Conservation (phyloP, 805 yeast species). For the Ogataea paraovalis region DNA sequence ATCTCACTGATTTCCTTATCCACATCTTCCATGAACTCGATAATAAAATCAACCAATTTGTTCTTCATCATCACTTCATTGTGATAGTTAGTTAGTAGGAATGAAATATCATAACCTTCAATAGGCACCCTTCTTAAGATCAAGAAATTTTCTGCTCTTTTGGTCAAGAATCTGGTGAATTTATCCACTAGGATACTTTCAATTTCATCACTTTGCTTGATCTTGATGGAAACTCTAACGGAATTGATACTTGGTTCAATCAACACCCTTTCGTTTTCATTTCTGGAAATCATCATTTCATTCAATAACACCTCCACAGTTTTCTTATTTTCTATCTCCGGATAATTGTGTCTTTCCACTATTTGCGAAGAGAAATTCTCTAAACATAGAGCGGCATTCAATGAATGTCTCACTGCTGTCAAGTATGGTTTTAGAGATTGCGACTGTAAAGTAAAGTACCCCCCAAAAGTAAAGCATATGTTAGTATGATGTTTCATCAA, state of each 20-base stretch:
- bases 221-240: conserved; percentile 83
- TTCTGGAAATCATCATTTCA: conserved; percentile 86
- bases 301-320: conserved; percentile 82
- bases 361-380: conserved; percentile 93
- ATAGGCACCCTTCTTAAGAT: conserved; percentile 90
- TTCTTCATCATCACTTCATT: conserved; percentile 94
- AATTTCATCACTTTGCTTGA: conserved; percentile 97
- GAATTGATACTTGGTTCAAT: conserved; percentile 95
- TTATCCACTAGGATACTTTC: conserved; percentile 92
- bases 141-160: conserved; percentile 92
- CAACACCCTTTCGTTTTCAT: conserved; percentile 86
- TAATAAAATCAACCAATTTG: conserved; percentile 92
- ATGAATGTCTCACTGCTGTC: conserved; percentile 87
- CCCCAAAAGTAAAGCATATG: not conserved
- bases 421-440: conserved; percentile 96
- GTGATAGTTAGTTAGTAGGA: conserved; percentile 88
- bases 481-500: not conserved
- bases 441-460: conserved; percentile 57
- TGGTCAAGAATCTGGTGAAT: conserved; percentile 88
- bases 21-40: conserved; percentile 98
- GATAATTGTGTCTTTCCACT: conserved; percentile 95
- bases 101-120: conserved; percentile 88
- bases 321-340: conserved; percentile 86
- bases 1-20: conserved; percentile 98
- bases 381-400: conserved; percentile 88